Base-by-base conservation (phyloP, 495 filamentous ascomycete genomes). In the Coniosporium apollinis region DNA sequence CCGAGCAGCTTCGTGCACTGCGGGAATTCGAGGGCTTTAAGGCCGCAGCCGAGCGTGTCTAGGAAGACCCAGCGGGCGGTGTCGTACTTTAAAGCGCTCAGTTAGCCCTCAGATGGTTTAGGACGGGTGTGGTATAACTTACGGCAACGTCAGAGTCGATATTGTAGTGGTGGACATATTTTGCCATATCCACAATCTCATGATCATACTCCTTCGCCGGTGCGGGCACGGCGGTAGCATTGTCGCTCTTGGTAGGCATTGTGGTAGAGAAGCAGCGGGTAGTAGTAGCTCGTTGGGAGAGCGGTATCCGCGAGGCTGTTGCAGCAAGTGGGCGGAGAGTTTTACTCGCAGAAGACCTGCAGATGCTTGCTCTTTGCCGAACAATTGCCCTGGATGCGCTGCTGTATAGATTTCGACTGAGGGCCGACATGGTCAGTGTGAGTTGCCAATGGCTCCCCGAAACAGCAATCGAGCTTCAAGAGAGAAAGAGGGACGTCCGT, bases 1-100 rank as follows among this genome's bases (percentile, higher is more conserved):
- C 89, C 89, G 8, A 97, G 74, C 13, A 96, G 72, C 62, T 93
- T 93, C 29, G 76, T 70, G 66, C 89, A 97, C 60, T 93, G 82
- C 58, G 85, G 82, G 64, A 97, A 97, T 45, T 82, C 79, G 45
- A 97, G 70, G 41, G 82, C 89, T 63, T 94, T 86, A 22, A 96
- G 73, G 43, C 89, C 89, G 57, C 89, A 97, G 49, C 89, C 89
- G 6, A 97, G 72, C 22, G 91, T 97, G 58, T 97, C 89, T 43
- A 96, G 72, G 62, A 64, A 56, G 41, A 64, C 56, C 44, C 52
- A 59, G 36, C 59, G 57, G 28, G 58, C 59, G 22, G 87, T 96
- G 57, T 96, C 87, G 48, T 78, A 92, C 87, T 96, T 13, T 7
- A 8, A 26, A 53, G n/a, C n/a, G n/a, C n/a, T n/a, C n/a, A n/a